Conservation (phyloP, 768 basidiomycete genomes). For the Tricholoma sp. region DNA sequence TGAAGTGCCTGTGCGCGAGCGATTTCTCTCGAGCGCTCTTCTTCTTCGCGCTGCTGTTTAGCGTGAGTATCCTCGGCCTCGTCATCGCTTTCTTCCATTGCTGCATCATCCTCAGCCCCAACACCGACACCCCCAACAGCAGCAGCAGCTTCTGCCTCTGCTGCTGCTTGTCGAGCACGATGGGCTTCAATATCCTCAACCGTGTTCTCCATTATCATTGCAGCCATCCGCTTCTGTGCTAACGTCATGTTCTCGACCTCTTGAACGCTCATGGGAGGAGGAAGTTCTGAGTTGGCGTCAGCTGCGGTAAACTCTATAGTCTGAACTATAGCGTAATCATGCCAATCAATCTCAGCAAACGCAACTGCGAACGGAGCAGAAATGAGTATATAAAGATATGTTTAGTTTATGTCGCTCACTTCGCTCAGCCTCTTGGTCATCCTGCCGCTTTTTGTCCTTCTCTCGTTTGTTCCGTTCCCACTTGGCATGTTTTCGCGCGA, state of each 20-base stretch:
- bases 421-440: slow-evolving; percentile 90
- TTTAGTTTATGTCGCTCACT: slow-evolving; percentile 41
- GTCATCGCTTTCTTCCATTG: slow-evolving; percentile 86
- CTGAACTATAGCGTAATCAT: slow-evolving; percentile 97
- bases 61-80: slow-evolving; percentile 62
- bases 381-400: slow-evolving; percentile 4
- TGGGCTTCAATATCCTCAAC: slow-evolving; percentile 83
- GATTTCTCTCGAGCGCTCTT: slow-evolving; percentile 63
- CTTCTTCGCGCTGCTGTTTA: slow-evolving; percentile 62
- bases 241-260: slow-evolving; percentile 96
- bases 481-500: slow-evolving; percentile 72
- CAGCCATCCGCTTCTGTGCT: slow-evolving; percentile 96
- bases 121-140: slow-evolving; percentile 65
- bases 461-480: slow-evolving; percentile 86
- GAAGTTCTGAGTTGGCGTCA: slow-evolving; percentile 87
- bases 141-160: slow-evolving; percentile 79
- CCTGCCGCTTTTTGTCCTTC: slow-evolving; percentile 79
- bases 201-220: slow-evolving; percentile 96
- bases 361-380: slow-evolving; percentile 48
- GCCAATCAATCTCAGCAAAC: slow-evolving; percentile 98
- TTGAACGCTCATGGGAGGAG: slow-evolving; percentile 93
- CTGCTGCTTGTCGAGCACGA: slow-evolving; percentile 76
- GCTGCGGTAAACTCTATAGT: slow-evolving; percentile 96
- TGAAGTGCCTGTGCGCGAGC: slow-evolving; percentile 79
- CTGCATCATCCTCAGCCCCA: slow-evolving; percentile 50